Percentiles rank a stretch among this genome's conserved stretches.
These are phyloP conservation scores for Scleroderma citrinum DNA, from an alignment of 768 basidiomycete species.

Conservation along the genomic window DNA sequence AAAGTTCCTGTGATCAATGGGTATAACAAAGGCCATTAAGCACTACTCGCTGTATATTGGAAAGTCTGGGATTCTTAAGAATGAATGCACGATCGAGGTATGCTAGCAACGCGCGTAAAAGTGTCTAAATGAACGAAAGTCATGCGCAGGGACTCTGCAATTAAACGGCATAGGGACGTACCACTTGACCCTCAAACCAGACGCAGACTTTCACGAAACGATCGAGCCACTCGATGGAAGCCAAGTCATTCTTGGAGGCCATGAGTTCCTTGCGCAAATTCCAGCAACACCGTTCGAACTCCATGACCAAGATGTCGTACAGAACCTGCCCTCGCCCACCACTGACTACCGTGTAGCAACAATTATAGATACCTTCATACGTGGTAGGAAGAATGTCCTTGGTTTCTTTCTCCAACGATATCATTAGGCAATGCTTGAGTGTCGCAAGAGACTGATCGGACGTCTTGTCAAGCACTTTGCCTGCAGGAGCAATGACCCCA, in stretches of 20 bases:
- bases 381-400: slow-evolving; percentile 37
- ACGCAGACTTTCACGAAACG: slow-evolving; percentile 50
- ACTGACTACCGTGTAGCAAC: slow-evolving; percentile 52
- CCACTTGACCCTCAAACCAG: slow-evolving; percentile 64
- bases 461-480: slow-evolving; percentile 5
- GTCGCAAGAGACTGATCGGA: slow-evolving; percentile 21
- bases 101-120: slow-evolving; percentile 59
- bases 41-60: slow-evolving; percentile 46
- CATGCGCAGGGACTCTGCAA: not conserved
- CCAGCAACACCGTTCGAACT: slow-evolving; percentile 52
- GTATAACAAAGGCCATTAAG: too few species aligned
- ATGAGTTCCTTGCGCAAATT: slow-evolving; percentile 37
- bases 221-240: slow-evolving; percentile 48
- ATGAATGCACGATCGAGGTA: slow-evolving; percentile 70
- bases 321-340: slow-evolving; percentile 51
- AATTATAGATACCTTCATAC: slow-evolving; percentile 50
- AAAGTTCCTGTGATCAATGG: too few species aligned
- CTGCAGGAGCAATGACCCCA: slow-evolving; percentile 6
- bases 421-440: slow-evolving; percentile 33
- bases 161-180: slow-evolving; percentile 30
- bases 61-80: slow-evolving; percentile 30
- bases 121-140: slow-evolving; percentile 31
- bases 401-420: slow-evolving; percentile 34
- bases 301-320: slow-evolving; percentile 50
- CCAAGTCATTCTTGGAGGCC: not conserved